These are phyloP conservation scores for Linnemannia hyalina DNA, from an alignment of 192 early-diverging fungal species.

Conservation along the genomic window DNA sequence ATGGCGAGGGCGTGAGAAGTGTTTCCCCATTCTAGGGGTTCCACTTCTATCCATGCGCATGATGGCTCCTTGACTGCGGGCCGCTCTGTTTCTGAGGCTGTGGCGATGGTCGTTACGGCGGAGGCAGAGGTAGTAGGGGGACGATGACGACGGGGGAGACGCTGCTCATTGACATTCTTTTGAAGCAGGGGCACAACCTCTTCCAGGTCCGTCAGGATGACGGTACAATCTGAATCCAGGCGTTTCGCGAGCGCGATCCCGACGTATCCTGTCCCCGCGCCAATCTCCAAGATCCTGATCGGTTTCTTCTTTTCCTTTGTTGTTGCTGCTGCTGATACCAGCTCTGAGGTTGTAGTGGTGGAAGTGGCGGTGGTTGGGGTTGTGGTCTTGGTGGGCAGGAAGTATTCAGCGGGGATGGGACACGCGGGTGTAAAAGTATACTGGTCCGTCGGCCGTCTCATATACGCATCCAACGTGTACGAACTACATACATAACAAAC, in stretches of 20 bases:
- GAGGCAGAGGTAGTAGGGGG: background rate
- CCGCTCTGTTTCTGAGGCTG: background rate
- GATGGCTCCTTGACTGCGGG: background rate
- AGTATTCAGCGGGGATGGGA: slow-evolving; percentile 60
- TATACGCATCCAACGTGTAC: slow-evolving; percentile 58
- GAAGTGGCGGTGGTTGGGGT: background rate
- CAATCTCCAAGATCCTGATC: slow-evolving; percentile 63
- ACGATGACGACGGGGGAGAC: background rate
- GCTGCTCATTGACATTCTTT: slow-evolving; percentile 45
- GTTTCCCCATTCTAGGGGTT: slow-evolving; percentile 63
- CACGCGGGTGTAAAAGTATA: slow-evolving; percentile 36
- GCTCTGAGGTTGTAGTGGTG: background rate
- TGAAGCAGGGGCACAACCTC: slow-evolving; percentile 62
- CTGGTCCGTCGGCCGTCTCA: slow-evolving; percentile 45
- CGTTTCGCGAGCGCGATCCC: slow-evolving; percentile 60
- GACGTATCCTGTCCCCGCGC: slow-evolving; percentile 67
- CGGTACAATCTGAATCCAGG: slow-evolving; percentile 33
- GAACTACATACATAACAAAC: slow-evolving; percentile 42
- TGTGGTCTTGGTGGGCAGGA: slow-evolving; percentile 9
- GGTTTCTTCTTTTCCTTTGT: background rate
- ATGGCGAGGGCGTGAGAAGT: slow-evolving; percentile 23
- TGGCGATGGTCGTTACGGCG: background rate
- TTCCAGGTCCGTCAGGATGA: slow-evolving; percentile 63
- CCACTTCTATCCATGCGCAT: slow-evolving; percentile 35
- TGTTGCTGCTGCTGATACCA: background rate